Percentiles rank a stretch among this genome's conserved stretches.
Conservation (phyloP, 2,329 filamentous ascomycete genomes). For the Allantophomopsis lycopodina region DNA sequence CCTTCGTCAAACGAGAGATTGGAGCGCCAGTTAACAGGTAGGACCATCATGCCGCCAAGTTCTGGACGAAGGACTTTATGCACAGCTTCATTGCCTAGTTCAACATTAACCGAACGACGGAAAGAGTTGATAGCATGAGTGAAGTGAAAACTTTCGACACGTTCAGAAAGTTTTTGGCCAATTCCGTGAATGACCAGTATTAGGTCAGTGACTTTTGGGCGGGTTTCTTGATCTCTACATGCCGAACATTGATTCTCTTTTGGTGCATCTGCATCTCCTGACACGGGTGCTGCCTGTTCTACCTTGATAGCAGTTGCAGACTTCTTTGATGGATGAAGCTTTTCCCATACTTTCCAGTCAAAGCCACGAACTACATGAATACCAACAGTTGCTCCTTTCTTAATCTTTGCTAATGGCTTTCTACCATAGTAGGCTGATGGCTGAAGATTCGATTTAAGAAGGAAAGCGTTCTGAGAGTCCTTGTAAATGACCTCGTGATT, state of each 20-base stretch:
- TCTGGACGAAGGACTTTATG: constrained; percentile 59
- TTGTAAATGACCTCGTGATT: constrained; percentile 81
- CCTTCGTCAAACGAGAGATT: constrained; percentile 79
- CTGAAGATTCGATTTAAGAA: constrained; percentile 73
- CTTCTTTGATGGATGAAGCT: constrained; percentile 35
- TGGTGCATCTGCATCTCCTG: constrained; percentile 5
- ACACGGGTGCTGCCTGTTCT: constrained; percentile 10
- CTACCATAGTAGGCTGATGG: constrained; percentile 79
- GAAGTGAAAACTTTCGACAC: constrained; percentile 93
- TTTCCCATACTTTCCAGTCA: constrained; percentile 63
- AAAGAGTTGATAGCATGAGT: constrained; percentile 92
- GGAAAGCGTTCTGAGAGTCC: constrained; percentile 61
- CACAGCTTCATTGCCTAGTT: constrained; percentile 63
- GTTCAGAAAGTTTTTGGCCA: constrained; percentile 87
- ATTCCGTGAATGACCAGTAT: constrained; percentile 91
- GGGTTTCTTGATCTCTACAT: constrained; percentile 48
- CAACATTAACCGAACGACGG: constrained; percentile 71
- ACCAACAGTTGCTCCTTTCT: constrained; percentile 67
- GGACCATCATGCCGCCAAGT: constrained; percentile 84
- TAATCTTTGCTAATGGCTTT: constrained; percentile 67
- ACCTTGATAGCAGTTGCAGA: constrained; percentile 16
- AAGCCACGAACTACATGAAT: constrained; percentile 86
- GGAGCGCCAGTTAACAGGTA: constrained; percentile 90
- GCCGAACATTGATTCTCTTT: constrained; percentile 29
- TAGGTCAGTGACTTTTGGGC: constrained; percentile 68